A percentile compares a stretch with the other conserved stretches of the same genome.
These are phyloP conservation scores for Erodium moschatum DNA, from an alignment of 441 rosid species.

Conservation along the genomic window DNA sequence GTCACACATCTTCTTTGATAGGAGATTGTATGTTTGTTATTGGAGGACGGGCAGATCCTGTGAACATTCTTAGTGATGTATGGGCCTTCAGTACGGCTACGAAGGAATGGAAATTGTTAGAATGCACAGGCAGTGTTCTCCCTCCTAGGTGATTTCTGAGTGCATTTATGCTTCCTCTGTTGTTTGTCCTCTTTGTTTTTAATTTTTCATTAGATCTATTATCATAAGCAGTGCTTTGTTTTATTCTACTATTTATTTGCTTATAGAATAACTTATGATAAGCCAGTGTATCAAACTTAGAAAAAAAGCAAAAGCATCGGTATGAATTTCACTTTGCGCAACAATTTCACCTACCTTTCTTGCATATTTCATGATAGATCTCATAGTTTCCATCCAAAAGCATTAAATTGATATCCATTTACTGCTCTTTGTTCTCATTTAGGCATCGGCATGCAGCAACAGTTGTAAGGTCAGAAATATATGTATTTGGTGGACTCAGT, in stretches of 20 bases:
- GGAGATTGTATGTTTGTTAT: constrained; percentile 57
- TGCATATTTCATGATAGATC: constrained; percentile 4
- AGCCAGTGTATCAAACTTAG: not conserved
- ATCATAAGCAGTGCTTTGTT: not conserved
- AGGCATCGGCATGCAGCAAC: constrained; percentile 93
- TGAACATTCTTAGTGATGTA: constrained; percentile 57
- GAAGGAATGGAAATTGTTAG: constrained; percentile 47
- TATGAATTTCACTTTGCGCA: constrained; percentile 7
- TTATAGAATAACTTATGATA: not conserved
- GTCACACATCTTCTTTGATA: constrained; percentile 69
- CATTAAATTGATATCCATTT: not conserved
- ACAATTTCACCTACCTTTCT: constrained; percentile 13
- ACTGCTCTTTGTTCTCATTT: constrained; percentile 20
- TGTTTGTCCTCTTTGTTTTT: not conserved
- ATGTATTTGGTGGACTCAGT: constrained; percentile 75
- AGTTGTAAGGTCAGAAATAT: constrained; percentile 56
- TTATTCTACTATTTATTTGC: not conserved
- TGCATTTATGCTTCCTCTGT: constrained; percentile 9
- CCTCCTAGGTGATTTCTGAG: constrained; percentile 51
- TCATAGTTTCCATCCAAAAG: constrained; percentile 8
- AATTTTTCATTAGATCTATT: not conserved
- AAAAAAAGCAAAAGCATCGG: not conserved
- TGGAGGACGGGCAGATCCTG: constrained; percentile 86
- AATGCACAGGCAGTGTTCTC: constrained; percentile 48
- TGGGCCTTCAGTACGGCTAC: constrained; percentile 52